A percentile compares a stretch with the other conserved stretches of the same genome.
These are phyloP conservation scores for Melampsora abietis-canadensis DNA, from an alignment of 1,284 basidiomycete genomes.

Conservation along the genomic window DNA sequence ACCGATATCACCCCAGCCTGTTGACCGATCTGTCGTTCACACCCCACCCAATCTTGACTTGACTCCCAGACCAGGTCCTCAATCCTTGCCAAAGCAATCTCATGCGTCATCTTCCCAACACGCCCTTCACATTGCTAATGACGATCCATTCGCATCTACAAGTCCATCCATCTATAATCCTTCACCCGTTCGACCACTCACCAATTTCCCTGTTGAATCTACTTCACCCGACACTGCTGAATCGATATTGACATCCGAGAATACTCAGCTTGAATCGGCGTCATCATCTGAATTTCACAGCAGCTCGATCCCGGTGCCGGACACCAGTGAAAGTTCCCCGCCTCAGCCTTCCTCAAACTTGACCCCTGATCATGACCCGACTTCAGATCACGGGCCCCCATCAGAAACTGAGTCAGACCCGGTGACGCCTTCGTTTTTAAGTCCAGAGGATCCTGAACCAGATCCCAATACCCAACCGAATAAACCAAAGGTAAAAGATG, in stretches of 20 bases:
- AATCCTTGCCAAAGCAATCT: background rate
- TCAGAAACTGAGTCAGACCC: background rate
- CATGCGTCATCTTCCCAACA: too few relatives aligned
- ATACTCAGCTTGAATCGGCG: too few relatives aligned
- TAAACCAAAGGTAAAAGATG: background rate
- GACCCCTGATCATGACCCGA: too few relatives aligned
- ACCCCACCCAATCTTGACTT: background rate
- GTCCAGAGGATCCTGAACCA: constrained; percentile 1
- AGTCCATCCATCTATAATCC: constrained; percentile 34
- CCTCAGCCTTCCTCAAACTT: too few relatives aligned
- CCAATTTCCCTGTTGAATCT: background rate
- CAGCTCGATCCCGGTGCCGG: background rate
- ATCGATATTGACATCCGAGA: too few relatives aligned
- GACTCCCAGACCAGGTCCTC: background rate
- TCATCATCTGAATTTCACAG: background rate
- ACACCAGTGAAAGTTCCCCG: too few relatives aligned
- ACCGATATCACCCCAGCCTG: background rate
- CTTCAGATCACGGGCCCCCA: too few relatives aligned
- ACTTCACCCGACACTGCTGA: too few relatives aligned
- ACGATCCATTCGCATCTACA: constrained; percentile 34
- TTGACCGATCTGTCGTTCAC: background rate
- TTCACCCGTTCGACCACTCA: constrained; percentile 16
- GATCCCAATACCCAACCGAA: background rate
- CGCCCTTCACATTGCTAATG: constrained; percentile 14
- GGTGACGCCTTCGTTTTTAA: background rate